phyloP scores from a whole-genome alignment of 148 eudicot species.

The Amaranthus cruentus region DNA sequence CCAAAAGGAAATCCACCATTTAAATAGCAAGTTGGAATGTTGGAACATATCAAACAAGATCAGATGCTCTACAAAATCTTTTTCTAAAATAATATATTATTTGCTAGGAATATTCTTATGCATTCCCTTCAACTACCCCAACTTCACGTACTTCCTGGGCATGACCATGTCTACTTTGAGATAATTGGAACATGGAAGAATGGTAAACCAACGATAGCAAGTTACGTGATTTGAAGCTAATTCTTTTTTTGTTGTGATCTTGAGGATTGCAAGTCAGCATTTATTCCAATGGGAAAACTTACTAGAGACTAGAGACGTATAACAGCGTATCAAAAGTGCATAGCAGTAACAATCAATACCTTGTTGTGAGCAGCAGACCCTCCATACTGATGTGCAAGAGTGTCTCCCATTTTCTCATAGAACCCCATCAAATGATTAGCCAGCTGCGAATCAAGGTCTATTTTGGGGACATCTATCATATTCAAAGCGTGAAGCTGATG shows the following conservation, averaged over 20 bases:
- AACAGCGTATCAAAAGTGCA: neutral
- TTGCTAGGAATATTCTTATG: neutral
- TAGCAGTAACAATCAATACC: constrained; percentile 36
- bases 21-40: neutral
- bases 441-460: constrained; percentile 69
- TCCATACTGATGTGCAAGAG: constrained; percentile 91
- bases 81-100: neutral
- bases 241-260: neutral
- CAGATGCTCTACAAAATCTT: neutral
- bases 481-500: constrained; percentile 69
- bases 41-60: neutral
- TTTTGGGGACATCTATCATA: constrained; percentile 44
- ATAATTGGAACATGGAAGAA: neutral
- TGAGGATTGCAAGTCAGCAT: neutral
- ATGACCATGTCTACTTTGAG: neutral
- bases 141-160: neutral
- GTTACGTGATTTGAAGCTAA: neutral
- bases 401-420: constrained; percentile 94
- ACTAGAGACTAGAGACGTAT: neutral
- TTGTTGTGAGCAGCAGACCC: constrained; percentile 97
- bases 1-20: neutral
- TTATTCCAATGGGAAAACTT: neutral
- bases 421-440: constrained; percentile 70
- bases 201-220: neutral
- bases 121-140: too few species aligned